Evolutionary conservation across 352 stramenopile species (phyloP).

Genomic region (Phytophthora sojae): DNA sequence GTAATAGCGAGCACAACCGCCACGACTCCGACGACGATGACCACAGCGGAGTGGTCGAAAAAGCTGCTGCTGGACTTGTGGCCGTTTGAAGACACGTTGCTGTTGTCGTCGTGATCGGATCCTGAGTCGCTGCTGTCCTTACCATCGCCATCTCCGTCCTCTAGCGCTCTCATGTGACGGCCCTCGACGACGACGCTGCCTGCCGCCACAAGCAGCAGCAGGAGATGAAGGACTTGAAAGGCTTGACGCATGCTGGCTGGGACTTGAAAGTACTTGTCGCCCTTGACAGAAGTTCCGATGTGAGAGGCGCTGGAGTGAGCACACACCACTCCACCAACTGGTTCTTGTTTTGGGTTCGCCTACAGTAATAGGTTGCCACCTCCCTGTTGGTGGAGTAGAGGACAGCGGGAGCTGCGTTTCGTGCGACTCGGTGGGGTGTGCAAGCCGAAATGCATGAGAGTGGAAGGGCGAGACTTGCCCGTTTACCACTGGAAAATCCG

Average conservation of each 20-base stretch:
- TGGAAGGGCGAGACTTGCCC: constrained; percentile 17
- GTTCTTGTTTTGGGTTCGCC: constrained; percentile 13
- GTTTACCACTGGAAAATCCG: constrained; percentile 32
- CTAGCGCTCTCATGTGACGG: constrained; percentile 10
- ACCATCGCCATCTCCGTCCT: constrained; percentile 5
- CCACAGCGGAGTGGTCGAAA: constrained; percentile 27
- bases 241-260: constrained; percentile 13
- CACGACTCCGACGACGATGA: constrained; percentile 25
- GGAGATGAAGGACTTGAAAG: constrained; percentile 1
- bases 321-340: not conserved
- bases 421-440: constrained; percentile 4
- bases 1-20: constrained; percentile 17
- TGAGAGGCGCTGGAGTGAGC: not conserved
- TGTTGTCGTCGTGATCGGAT: constrained; percentile 7
- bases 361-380: not conserved
- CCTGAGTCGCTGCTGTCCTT: not conserved
- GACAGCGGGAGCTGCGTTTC: constrained; percentile 22
- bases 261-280: constrained; percentile 1
- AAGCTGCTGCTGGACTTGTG: constrained; percentile 14
- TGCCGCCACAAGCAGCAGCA: constrained; percentile 8
- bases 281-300: constrained; percentile 14
- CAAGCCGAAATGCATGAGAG: constrained; percentile 5
- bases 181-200: constrained; percentile 8
- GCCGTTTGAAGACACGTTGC: not conserved
- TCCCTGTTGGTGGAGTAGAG: constrained; percentile 11